Evolutionary conservation across 352 stramenopile genomes (phyloP).

Genomic region (Bremia lactucae): DNA sequence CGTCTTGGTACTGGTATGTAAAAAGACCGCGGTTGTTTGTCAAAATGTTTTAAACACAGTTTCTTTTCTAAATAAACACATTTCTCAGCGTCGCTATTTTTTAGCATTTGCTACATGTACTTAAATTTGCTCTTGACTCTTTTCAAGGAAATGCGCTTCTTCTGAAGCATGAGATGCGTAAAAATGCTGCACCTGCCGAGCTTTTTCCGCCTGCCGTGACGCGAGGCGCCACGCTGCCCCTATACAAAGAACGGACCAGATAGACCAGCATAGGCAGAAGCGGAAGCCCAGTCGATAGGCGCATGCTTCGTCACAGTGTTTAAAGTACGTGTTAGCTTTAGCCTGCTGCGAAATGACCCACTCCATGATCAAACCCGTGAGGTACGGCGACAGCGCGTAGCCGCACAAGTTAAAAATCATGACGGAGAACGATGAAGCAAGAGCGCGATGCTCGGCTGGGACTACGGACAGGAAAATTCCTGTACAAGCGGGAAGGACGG

Average conservation of each 20-base stretch:
- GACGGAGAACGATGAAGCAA: constrained; percentile 70
- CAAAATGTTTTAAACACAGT: background rate
- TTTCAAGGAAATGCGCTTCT: constrained; percentile 7
- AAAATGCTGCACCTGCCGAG: constrained; percentile 45
- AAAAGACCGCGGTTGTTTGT: background rate
- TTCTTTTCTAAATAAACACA: background rate
- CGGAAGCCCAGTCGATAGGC: constrained; percentile 71
- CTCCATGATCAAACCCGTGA: constrained; percentile 74
- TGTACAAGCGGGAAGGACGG: constrained; percentile 69
- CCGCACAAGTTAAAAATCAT: constrained; percentile 81
- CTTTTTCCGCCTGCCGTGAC: constrained; percentile 41
- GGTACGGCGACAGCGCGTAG: constrained; percentile 67
- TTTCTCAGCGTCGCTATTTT: too few species aligned
- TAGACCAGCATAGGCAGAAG: constrained; percentile 73
- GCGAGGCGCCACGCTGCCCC: constrained; percentile 43
- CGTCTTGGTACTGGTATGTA: constrained; percentile 37
- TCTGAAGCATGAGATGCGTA: constrained; percentile 27
- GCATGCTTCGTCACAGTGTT: constrained; percentile 68
- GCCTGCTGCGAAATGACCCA: constrained; percentile 58
- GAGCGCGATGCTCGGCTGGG: constrained; percentile 54
- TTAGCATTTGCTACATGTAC: background rate
- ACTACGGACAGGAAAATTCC: constrained; percentile 81
- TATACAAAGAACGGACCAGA: constrained; percentile 71
- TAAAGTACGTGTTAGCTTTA: constrained; percentile 51
- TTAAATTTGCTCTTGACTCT: constrained; percentile 4